Base-by-base conservation (phyloP, 306 rosid genomes). In the Gynostemma pentaphyllum region DNA sequence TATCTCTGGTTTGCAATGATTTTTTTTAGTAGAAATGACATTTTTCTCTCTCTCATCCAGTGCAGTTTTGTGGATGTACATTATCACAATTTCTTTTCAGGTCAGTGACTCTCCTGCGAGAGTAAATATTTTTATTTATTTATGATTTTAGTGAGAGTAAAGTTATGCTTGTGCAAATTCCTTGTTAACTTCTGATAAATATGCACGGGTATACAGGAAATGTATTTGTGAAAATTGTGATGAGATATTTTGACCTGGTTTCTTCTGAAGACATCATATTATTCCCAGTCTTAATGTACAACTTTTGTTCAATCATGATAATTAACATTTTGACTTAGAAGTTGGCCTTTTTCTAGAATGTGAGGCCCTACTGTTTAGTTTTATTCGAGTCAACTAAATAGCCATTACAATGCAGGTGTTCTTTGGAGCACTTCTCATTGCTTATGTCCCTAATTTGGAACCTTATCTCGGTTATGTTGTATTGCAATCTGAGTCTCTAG, bases 361-460 rank as follows among this genome's bases (percentile, higher is more conserved):
- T 5, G 27, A 57, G 45, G 16, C 2, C 11, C 32, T 27, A 5
- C 29, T 5, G 8, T 57, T 2, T 21, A 5, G 7, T 57, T 34
- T 3, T 57, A 34, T 57, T 32, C 16, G 19, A 36, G 27, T 57
- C 64, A 57, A 34, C 16, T 57, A 11, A 57, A 10, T 57, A 36
- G 29, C 45, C 21, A 11, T 57, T 57, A 16, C 40, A 36, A 57
- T 57, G 64, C 48, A 90, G 97, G 90, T 73, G 63, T 32, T 87
- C 54, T 90, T 90, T 80, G 95, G 88, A 40, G 71, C 68, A 73
- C 85, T 81, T 55, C 84, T 85, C 70, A 57, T 76, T 57, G 75
- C 76, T 56, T 76, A 85, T 76, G 68, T 90, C 70, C 97, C 97
- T 3, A 75, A 79, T 56, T 72, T 90, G 79, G 82, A 74, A 79